These are phyloP conservation scores for Aspergillus alliaceus DNA, from an alignment of 2,329 filamentous ascomycete genomes.

Conservation along the genomic window DNA sequence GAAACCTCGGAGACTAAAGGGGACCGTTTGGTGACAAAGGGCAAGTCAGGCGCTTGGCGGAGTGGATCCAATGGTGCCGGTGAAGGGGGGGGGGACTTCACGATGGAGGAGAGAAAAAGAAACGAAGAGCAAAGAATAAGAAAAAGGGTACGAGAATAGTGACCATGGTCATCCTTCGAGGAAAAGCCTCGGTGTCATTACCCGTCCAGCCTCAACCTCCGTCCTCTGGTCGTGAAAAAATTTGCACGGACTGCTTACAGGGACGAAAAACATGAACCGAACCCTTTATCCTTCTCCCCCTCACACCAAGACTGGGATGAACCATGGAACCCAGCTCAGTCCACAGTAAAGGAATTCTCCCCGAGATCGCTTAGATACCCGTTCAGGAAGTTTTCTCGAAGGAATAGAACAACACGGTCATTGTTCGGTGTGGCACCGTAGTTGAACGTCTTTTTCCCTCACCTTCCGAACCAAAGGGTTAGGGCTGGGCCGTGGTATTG, in stretches of 20 bases:
- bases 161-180: not conserved
- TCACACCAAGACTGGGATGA: not conserved
- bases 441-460: conserved; percentile 1
- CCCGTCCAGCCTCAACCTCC: not conserved
- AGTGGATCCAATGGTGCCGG: too few species aligned
- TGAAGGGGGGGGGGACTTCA: too few species aligned
- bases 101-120: not conserved
- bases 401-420: not conserved
- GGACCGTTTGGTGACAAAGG: not conserved
- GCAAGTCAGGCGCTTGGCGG: not conserved
- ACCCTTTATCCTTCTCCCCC: too few species aligned
- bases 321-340: not conserved
- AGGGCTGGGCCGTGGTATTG: not conserved
- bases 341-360: too few species aligned
- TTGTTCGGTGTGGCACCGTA: not conserved
- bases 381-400: not conserved
- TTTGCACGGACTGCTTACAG: too few species aligned
- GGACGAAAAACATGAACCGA: too few species aligned
- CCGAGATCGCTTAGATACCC: too few species aligned
- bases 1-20: not conserved
- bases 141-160: not conserved
- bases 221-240: not conserved
- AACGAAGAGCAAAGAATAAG: not conserved
- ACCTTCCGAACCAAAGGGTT: conserved; percentile 4
- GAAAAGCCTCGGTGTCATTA: not conserved